phyloP scores from a whole-genome alignment of 208 protist genomes.

The Wallacemonas sp. region DNA sequence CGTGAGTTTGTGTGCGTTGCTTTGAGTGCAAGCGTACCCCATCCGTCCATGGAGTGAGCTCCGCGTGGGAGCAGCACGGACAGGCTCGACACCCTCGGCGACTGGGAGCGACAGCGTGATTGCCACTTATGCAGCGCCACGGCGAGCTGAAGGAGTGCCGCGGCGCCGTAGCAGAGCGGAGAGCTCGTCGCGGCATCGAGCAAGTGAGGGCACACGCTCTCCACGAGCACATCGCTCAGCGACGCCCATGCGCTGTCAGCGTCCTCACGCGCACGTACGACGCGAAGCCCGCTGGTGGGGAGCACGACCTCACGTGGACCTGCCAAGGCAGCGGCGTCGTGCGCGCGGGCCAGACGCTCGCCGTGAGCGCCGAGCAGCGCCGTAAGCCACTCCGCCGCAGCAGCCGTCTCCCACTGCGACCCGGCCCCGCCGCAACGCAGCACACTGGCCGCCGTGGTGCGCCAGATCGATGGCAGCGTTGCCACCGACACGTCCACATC shows the following conservation, averaged over 20 bases:
- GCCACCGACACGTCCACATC: conserved; percentile 41
- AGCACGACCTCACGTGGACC: background rate
- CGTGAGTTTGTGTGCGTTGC: conserved; percentile 42
- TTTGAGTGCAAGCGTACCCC: conserved; percentile 41
- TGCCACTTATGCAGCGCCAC: conserved; percentile 28
- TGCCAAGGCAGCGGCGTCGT: background rate
- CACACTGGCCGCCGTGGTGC: conserved; percentile 56
- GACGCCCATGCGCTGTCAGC: background rate
- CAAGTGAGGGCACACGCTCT: conserved; percentile 5
- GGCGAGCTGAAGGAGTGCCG: conserved; percentile 31
- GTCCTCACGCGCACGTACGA: background rate
- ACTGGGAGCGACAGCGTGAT: background rate
- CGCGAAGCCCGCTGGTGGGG: background rate
- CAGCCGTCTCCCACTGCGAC: conserved; percentile 71
- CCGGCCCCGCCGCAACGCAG: conserved; percentile 38
- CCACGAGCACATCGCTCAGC: background rate
- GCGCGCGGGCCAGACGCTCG: background rate
- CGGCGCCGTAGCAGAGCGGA: conserved; percentile 37
- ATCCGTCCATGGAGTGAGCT: conserved; percentile 38
- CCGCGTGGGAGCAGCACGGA: background rate
- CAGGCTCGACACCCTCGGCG: background rate
- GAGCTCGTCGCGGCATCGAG: conserved; percentile 28
- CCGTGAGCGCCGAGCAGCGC: conserved; percentile 27
- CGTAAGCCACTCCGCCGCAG: conserved; percentile 74
- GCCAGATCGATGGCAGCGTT: conserved; percentile 68